Conservation (phyloP, 2,329 filamentous ascomycete genomes). For the Aspergillus novofumigatus region DNA sequence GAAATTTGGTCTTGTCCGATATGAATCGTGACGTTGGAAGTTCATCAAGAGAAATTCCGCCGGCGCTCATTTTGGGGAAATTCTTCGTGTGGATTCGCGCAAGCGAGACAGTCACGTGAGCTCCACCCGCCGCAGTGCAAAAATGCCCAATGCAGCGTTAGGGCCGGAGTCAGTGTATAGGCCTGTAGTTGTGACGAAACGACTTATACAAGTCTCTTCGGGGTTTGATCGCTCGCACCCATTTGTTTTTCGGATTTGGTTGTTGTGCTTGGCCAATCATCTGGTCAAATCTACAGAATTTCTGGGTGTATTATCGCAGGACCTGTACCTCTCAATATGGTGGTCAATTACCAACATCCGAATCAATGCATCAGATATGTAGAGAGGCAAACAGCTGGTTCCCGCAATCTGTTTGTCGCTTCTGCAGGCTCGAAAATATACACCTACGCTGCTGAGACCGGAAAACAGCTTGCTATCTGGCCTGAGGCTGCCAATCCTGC, state of each 20-base stretch:
- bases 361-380: conserved; percentile 58
- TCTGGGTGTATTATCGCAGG: neutral
- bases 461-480: conserved; percentile 61
- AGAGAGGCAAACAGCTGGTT: conserved; percentile 18
- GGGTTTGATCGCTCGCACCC: neutral
- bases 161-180: neutral
- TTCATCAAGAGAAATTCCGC: conserved; percentile 11
- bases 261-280: neutral
- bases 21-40: conserved; percentile 22
- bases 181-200: neutral
- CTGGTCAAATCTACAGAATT: neutral
- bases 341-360: conserved; percentile 43
- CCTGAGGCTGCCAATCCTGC: conserved; percentile 30
- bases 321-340: conserved; percentile 23
- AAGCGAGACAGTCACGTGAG: conserved; percentile 35
- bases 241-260: neutral
- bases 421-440: conserved; percentile 70
- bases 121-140: conserved; percentile 4
- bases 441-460: conserved; percentile 58
- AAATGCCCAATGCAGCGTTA: neutral
- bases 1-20: conserved; percentile 24
- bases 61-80: conserved; percentile 21
- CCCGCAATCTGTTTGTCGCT: conserved; percentile 58
- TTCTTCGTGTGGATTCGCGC: conserved; percentile 37
- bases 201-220: neutral